Evolutionary conservation across 2,329 filamentous ascomycete species (phyloP).

Genomic region (Huntiella bhutanensis): DNA sequence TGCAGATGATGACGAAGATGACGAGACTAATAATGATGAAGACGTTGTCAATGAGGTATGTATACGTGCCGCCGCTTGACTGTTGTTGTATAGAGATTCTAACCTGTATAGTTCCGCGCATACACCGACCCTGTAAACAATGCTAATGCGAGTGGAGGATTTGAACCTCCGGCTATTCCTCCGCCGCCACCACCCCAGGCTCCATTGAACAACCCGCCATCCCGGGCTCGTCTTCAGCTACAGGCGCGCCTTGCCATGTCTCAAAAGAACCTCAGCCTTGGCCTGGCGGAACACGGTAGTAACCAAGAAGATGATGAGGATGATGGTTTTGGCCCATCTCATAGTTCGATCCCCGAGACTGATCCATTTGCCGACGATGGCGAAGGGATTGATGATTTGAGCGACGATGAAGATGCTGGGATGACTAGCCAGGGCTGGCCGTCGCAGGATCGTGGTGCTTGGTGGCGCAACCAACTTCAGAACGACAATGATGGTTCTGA

Average conservation of each 20-base stretch:
- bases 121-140: conserved; percentile 37
- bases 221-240: conserved; percentile 71
- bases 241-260: conserved; percentile 69
- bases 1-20: conserved; percentile 89
- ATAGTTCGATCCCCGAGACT: conserved; percentile 15
- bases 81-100: background rate
- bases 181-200: conserved; percentile 52
- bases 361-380: conserved; percentile 39
- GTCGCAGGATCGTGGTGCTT: conserved; percentile 21
- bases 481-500: conserved; percentile 20
- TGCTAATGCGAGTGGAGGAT: conserved; percentile 15
- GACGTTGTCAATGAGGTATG: conserved; percentile 52
- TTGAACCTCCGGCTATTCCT: conserved; percentile 32
- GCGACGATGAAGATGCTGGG: conserved; percentile 24
- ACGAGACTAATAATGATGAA: conserved; percentile 58
- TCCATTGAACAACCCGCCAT: conserved; percentile 70
- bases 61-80: conserved; percentile 13
- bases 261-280: conserved; percentile 38
- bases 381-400: conserved; percentile 34
- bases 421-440: conserved; percentile 14
- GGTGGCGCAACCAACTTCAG: conserved; percentile 27
- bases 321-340: conserved; percentile 14
- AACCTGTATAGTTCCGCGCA: conserved; percentile 32
- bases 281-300: conserved; percentile 26
- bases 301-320: conserved; percentile 19